Evolutionary conservation across 371 early-diverging fungal species (phyloP), one percentile per base, ranked within the genome.

Genomic region (Circinella umbellata): DNA sequence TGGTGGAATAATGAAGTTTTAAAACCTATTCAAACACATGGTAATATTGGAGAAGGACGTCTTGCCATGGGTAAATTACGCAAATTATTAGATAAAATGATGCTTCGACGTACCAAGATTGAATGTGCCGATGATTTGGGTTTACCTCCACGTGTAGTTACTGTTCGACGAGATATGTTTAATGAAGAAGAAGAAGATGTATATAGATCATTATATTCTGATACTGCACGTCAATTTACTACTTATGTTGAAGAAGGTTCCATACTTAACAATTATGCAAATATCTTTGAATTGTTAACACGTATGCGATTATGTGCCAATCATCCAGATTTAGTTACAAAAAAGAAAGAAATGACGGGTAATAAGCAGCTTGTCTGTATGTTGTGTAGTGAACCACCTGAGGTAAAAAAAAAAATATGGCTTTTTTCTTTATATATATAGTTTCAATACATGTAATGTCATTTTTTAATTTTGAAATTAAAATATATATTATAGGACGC

Each of bases 1-100:
- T 98, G 95, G 95, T 99, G 99, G 99, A 99, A 99, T 80, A 81
- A 89, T 62, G 96, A 96, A 67, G 92, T 99, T 11, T 76, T 97
- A 20, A 95, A 94, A 71, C 98, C 98, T 4, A 98, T 99, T 63
- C 97, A 97, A 78, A 78, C 74, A 14, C 85, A 86, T 74, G 94
- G 95, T 8, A 82, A 92, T 4, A 68, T 74, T 1, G 93, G 90
- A 3, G 80, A 84, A 34, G 96, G 97, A 57, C 80, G 80, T 35
- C 70, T 72, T 9, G 93, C 95, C 0, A 93, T 97, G 75, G 67
- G 80, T 5, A 96, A 96, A 75, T 86, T 99, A 4, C 78, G 90
- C 3, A 68, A 82, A 46, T 78, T 99, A 34, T 84, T 98, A n/a
- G 94, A 94, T 64, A 82, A 86, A 38, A 93, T 98, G 70, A 97